Base-by-base conservation (phyloP, 2,329 filamentous ascomycete species). In the Trichoderma oligosporum region DNA sequence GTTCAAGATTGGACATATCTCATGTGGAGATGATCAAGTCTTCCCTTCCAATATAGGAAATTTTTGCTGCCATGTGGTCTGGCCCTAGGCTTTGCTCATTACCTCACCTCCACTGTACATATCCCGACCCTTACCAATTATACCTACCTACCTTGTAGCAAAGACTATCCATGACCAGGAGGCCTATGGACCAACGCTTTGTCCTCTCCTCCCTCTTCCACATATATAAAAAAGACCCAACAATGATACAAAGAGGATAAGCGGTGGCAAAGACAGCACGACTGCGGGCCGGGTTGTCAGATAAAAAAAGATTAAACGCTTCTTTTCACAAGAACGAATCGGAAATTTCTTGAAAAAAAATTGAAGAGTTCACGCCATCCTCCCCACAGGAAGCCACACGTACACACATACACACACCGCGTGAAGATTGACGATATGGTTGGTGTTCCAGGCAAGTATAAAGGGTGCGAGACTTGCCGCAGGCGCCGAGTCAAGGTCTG, bases 391-490 rank as follows among this genome's bases (percentile, higher is more conserved):
- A 53, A 29, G 39, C 49, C 38, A 31, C 36, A 52, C 36, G 24
- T 24, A 24, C 49, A 24, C 5, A 18, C 20, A 16, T 25, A 49
- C 22, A 22, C 20, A 18, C 22, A 29, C n/a, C 22, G 9, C 22
- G 27, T 20, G 29, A 36, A 45, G n/a, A 29, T 27, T 61, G 39
- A 61, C 66, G 74, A 56, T 33, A 84, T 84, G 82, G 82, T 84
- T 62, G 82, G 82, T 53, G 82, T 85, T 58, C 77, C 82, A 35
- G 82, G 82, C 51, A 85, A 84, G 68, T 85, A 81, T 67, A 84
- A 84, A 68, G 82, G 82, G 35, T 85, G 82, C 70, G 82, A 84
- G 68, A 85, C 82, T 24, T 85, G 83, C 66, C 74, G 82, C 47
- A 72, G 75, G 25, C 73, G 82, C 51, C 76, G 83, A 67, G 82